Percentiles rank a stretch among this genome's conserved stretches.
These are phyloP conservation scores for Epichloe bromicola DNA, from an alignment of 2,329 filamentous ascomycete species.

Conservation along the genomic window DNA sequence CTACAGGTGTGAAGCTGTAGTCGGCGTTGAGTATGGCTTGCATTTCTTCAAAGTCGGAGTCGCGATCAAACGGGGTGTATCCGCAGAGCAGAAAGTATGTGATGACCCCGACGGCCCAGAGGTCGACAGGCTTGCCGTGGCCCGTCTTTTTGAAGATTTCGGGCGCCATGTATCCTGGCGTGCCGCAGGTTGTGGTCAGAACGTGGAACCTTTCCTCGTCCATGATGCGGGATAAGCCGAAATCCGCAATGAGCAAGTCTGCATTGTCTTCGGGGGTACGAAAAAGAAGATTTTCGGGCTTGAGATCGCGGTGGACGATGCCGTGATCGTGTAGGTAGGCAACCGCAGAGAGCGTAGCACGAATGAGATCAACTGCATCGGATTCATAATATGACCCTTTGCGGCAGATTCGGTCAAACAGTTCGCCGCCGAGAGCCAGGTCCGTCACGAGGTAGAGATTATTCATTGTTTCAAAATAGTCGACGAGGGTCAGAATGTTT, in stretches of 20 bases:
- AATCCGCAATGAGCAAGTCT: slow-evolving; percentile 92
- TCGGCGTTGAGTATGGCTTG: slow-evolving; percentile 94
- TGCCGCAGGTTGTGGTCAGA: slow-evolving; percentile 92
- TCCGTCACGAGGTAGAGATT: slow-evolving; percentile 98
- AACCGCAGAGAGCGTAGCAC: slow-evolving; percentile 89
- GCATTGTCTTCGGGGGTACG: slow-evolving; percentile 95
- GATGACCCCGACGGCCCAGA: slow-evolving; percentile 97
- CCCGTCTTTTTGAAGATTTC: slow-evolving; percentile 99
- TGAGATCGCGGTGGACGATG: slow-evolving; percentile 94
- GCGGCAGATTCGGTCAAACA: slow-evolving; percentile 96
- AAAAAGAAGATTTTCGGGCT: slow-evolving; percentile 95
- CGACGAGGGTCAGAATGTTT: slow-evolving; percentile 93
- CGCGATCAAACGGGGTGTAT: slow-evolving; percentile 95
- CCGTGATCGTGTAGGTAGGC: slow-evolving; percentile 97
- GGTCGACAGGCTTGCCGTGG: slow-evolving; percentile 93
- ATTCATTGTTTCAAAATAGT: slow-evolving; percentile 99
- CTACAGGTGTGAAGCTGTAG: slow-evolving; percentile 85
- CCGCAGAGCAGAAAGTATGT: slow-evolving; percentile 97
- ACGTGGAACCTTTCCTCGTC: slow-evolving; percentile 98
- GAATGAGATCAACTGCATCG: slow-evolving; percentile 88
- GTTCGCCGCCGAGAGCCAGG: slow-evolving; percentile 85
- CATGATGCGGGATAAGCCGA: slow-evolving; percentile 93
- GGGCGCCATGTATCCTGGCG: slow-evolving; percentile 96
- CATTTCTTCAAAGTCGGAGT: slow-evolving; percentile 98
- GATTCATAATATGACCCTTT: slow-evolving; percentile 98